These are phyloP conservation scores for Cutaneotrichosporon cavernicola DNA, from an alignment of 1,284 basidiomycete species.

Conservation along the genomic window DNA sequence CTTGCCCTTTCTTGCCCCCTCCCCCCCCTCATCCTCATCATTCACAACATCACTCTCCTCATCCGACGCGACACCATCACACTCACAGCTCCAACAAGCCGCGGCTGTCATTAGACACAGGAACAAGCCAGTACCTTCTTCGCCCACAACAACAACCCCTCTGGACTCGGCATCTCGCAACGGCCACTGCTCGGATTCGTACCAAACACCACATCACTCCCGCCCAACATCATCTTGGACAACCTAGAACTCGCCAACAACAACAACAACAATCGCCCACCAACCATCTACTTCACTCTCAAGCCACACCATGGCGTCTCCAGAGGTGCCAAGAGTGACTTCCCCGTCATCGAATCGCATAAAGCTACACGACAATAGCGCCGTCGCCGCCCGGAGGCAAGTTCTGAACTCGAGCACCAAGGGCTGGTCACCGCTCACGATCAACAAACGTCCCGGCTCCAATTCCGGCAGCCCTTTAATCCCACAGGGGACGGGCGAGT, in stretches of 20 bases:
- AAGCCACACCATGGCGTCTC: constrained; percentile 13
- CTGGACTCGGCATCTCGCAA: not conserved
- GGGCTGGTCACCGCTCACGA: constrained; percentile 54
- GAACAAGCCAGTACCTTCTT: not conserved
- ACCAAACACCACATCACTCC: constrained; percentile 1
- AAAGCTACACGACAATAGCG: constrained; percentile 19
- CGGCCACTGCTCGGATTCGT: not conserved
- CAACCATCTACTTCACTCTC: constrained; percentile 7
- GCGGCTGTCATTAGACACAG: not conserved
- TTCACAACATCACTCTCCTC: not conserved
- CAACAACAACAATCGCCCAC: not conserved
- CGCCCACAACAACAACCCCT: not conserved
- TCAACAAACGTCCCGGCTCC: constrained; percentile 42
- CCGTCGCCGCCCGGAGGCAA: constrained; percentile 35
- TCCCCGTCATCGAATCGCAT: constrained; percentile 10
- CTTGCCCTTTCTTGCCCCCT: not conserved
- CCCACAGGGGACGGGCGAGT: constrained; percentile 28
- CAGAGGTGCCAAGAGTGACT: constrained; percentile 10
- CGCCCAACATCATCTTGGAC: not conserved
- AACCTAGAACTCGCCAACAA: not conserved
- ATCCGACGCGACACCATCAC: not conserved
- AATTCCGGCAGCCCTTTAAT: constrained; percentile 21
- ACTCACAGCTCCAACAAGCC: not conserved
- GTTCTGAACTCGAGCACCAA: constrained; percentile 52
- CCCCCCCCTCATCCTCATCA: not conserved